Conservation (phyloP, 2,329 filamentous ascomycete genomes). For the Penicillium sp. region DNA sequence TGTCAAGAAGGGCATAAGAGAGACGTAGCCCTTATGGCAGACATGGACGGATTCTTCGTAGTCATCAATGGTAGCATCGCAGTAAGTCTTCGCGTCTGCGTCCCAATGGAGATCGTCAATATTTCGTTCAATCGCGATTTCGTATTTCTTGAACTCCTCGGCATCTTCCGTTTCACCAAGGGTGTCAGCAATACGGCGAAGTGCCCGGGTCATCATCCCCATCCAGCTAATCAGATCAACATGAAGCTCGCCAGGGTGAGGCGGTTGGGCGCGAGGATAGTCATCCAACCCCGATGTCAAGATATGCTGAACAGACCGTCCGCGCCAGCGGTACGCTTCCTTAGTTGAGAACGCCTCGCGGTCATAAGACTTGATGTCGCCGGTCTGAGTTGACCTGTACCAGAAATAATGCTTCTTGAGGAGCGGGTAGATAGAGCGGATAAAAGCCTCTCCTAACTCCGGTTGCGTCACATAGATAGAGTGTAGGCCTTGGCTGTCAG, state of each 20-base stretch:
- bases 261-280: constrained; percentile 91
- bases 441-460: constrained; percentile 70
- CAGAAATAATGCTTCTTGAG: constrained; percentile 89
- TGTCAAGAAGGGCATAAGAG: constrained; percentile 87
- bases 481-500: constrained; percentile 53
- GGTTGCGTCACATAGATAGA: constrained; percentile 70
- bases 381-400: constrained; percentile 91
- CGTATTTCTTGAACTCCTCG: constrained; percentile 70
- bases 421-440: constrained; percentile 80
- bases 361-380: constrained; percentile 90
- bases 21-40: constrained; percentile 96
- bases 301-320: constrained; percentile 83
- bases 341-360: constrained; percentile 85
- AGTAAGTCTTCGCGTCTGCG: constrained; percentile 78
- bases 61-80: constrained; percentile 92
- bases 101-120: constrained; percentile 95
- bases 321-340: constrained; percentile 94
- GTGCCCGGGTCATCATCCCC: constrained; percentile 90
- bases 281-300: constrained; percentile 94
- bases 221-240: constrained; percentile 96
- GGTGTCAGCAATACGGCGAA: constrained; percentile 76
- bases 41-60: constrained; percentile 89
- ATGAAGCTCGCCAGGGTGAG: constrained; percentile 93
- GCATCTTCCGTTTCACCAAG: constrained; percentile 80
- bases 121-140: constrained; percentile 80